Evolutionary conservation across 805 yeast species (phyloP), one percentile per base, ranked within the genome.

Genomic region (Tetrapisispora iriomotensis): DNA sequence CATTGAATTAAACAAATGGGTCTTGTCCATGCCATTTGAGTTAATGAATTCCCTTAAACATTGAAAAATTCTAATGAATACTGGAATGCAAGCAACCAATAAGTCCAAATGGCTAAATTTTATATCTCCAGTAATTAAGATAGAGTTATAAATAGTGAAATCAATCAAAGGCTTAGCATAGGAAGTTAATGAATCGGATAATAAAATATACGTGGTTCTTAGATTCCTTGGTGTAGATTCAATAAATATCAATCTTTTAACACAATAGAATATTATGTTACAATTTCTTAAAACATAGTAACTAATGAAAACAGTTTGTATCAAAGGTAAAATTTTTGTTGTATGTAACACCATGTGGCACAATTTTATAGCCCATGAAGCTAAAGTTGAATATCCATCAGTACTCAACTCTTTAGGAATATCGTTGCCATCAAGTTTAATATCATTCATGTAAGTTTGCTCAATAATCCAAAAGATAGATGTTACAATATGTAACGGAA

Each of bases 141-240:
- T 69, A 54, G 83, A 71, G 3, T 72, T 22, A 47, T 75, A 74
- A 26, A 82, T 66, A 3, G 72, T 70, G 17, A 81, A 61, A 58
- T 92, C 97, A 34, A 82, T 79, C 35, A 85, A 51, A 0, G 86
- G 82, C 53, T 77, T 78, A 3, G 85, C 67, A 55, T 82, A 86
- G 0, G 96, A 86, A 0, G 94, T 82, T 34, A 92, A 65, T 5
- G 87, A 77, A 63, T 90, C 98, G 7, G 95, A 76, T 12, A 88
- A 57, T 34, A 92, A 60, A 28, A 90, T 82, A 55, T 90, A 96
- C 40, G 56, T 62, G 37, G 57, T 74, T 68, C 56, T 64, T 57
- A 43, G 54, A 39, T 53, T 47, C 36, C 45, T 22, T 36, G 55
- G 45, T 47, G 47, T 36, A 60, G 71, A 45, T 56, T 62, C 48